Base-by-base conservation (phyloP, 2,329 filamentous ascomycete species). In the Didymella lethalis region DNA sequence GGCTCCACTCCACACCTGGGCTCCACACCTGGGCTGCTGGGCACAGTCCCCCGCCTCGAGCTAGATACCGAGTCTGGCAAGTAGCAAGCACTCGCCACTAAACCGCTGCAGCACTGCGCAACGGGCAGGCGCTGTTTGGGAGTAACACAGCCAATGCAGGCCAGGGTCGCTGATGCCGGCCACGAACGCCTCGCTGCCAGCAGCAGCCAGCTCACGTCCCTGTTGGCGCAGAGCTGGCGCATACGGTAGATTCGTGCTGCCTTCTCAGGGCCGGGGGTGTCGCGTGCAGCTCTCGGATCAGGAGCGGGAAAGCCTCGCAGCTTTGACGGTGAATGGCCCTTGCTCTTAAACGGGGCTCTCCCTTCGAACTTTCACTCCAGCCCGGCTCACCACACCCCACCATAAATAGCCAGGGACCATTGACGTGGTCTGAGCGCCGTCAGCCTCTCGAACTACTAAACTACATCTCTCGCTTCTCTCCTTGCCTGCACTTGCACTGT, bases 211-310 rank as follows among this genome's bases (percentile, higher is more conserved):
- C 41, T 47, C 45, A 50, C 46, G 46, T 54, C 28, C 50, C 40
- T 41, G 50, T 48, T 31, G 38, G 56, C 56, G 50, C 49, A 49
- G 31, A 34, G 50, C 26, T 54, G 56, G 56, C 31, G 48, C 59
- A 56, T 36, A 23, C 23, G 23, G 23, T 23, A 23, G 23, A 23
- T 23, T 23, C 51, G 48, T 29, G 28, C 25, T 54, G 50, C 56
- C 36, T 28, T 52, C 57, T 40, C 64, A 61, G 63, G 54, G 57
- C 68, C 55, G 57, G 58, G 60, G 51, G 60, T 70, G 71, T 74
- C 71, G 72, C 71, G 71, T 73, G 72, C 70, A 64, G 58, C 57
- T 57, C 56, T 57, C 58, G 50, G 62, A 46, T 50, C 40, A 26
- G 45, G 45, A 40, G 43, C 54, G 54, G 38, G 32, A 45, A 45